A percentile compares a stretch with the other conserved stretches of the same genome.
phyloP scores from a whole-genome alignment of 768 basidiomycete species.

The Amanita molliuscula region DNA sequence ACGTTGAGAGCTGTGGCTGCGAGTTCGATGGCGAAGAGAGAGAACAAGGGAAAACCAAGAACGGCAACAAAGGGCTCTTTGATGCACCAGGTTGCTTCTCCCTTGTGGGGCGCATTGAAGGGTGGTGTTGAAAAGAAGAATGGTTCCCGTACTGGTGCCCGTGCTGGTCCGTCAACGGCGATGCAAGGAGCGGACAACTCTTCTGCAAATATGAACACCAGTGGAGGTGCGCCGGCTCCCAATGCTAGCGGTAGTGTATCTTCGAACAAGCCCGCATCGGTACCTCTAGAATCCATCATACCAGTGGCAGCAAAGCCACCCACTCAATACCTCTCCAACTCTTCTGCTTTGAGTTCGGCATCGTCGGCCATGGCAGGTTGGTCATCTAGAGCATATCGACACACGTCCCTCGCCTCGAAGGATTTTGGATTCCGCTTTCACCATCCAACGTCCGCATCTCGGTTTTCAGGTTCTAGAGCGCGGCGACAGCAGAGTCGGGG shows the following conservation, averaged over 20 bases:
- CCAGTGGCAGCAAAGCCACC: constrained; percentile 74
- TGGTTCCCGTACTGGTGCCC: not conserved
- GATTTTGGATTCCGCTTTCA: constrained; percentile 70
- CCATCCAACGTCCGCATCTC: constrained; percentile 43
- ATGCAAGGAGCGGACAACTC: not conserved
- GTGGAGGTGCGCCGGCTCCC: not conserved
- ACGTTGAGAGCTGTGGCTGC: not conserved
- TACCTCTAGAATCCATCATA: constrained; percentile 76
- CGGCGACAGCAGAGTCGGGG: constrained; percentile 25
- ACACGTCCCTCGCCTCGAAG: constrained; percentile 55
- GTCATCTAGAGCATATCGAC: constrained; percentile 35
- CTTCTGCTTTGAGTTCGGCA: not conserved
- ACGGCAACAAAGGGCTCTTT: not conserved
- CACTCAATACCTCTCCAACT: constrained; percentile 57
- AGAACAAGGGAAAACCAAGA: not conserved
- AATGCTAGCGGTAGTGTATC: not conserved
- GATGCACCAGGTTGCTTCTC: constrained; percentile 3
- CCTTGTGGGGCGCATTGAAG: not conserved
- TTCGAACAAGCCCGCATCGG: constrained; percentile 28
- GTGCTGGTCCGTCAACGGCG: not conserved
- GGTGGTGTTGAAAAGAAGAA: not conserved
- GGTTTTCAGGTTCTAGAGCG: constrained; percentile 40
- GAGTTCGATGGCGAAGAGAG: not conserved
- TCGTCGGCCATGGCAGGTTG: constrained; percentile 1
- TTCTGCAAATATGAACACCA: not conserved